Evolutionary conservation across 2,329 filamentous ascomycete genomes (phyloP), one percentile per base, ranked within the genome.

Genomic region (Diaporthe aspalathi): DNA sequence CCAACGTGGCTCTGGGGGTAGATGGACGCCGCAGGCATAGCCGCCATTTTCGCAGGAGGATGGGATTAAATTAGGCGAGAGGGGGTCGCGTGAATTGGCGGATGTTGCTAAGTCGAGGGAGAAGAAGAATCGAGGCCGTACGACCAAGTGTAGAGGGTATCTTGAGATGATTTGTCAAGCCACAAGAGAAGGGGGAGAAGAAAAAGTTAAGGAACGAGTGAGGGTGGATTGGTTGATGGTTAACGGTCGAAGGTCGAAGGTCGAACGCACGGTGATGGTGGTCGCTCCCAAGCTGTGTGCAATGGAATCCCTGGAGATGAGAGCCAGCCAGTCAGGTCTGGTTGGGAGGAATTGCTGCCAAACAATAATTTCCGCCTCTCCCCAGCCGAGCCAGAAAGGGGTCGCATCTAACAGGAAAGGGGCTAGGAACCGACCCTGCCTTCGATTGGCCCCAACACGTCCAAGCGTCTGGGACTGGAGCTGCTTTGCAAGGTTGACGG

Each of bases 1-100:
- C 96, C 96, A 84, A 99, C 96, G 89, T 98, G 96, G 92, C 92
- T 97, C 84, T 96, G 92, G 81, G 96, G 96, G 85, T 94, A 96
- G 82, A 92, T 90, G 80, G 90, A 90, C 79, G 90, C 86, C 80
- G 91, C 81, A 79, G 92, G 90, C 89, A 93, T 92, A 82, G 85
- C 83, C 76, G 85, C 84, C 85, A 87, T 88, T 78, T 81, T 85
- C 80, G 70, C 74, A 79, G 49, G 27, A 45, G 62, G 76, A 75
- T 76, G 73, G 68, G 72, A 73, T 74, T 76, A 75, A 73, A 73
- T 74, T 75, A 78, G 76, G 74, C 74, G 71, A 74, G 75, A 76
- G 71, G 75, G 70, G 68, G 73, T 74, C 72, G 75, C 75, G 71
- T 76, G 74, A 77, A 78, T 77, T 76, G 77, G 76, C 74, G 78